phyloP scores from a whole-genome alignment of 116 monocot genomes.

The Iris pallida region DNA sequence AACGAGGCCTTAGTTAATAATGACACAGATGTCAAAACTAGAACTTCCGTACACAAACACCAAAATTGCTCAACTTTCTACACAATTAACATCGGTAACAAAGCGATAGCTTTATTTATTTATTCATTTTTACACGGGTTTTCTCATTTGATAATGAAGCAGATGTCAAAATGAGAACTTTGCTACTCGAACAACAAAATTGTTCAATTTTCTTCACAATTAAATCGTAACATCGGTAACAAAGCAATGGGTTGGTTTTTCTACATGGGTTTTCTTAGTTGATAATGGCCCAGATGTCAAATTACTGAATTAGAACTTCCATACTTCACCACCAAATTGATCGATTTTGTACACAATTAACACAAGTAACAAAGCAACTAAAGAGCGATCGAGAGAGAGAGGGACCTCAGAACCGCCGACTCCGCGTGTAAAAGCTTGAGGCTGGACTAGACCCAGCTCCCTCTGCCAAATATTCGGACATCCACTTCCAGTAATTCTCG shows the following conservation, averaged over 20 bases:
- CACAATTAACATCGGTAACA: background rate
- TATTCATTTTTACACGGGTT: too few relatives aligned
- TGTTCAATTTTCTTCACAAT: too few relatives aligned
- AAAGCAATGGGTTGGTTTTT: background rate
- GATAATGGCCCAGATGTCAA: background rate
- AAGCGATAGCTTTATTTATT: background rate
- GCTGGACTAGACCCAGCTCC: slow-evolving; percentile 23
- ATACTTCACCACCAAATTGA: background rate
- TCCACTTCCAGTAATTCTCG: too few relatives aligned
- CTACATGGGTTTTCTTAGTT: background rate
- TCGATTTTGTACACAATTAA: background rate
- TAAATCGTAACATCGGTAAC: too few relatives aligned
- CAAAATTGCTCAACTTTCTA: background rate
- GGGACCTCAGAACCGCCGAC: slow-evolving; percentile 12
- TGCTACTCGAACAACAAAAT: too few relatives aligned
- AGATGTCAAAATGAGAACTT: too few relatives aligned
- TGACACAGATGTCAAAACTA: too few relatives aligned
- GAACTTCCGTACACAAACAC: background rate
- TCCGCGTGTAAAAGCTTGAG: slow-evolving; percentile 18
- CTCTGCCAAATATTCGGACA: slow-evolving; percentile 11
- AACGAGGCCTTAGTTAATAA: too few relatives aligned
- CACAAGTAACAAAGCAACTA: background rate
- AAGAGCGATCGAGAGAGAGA: background rate
- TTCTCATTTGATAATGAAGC: too few relatives aligned
- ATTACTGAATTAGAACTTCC: background rate